phyloP scores from a whole-genome alignment of 2,329 filamentous ascomycete species.

The Exophiala oligosperma region DNA sequence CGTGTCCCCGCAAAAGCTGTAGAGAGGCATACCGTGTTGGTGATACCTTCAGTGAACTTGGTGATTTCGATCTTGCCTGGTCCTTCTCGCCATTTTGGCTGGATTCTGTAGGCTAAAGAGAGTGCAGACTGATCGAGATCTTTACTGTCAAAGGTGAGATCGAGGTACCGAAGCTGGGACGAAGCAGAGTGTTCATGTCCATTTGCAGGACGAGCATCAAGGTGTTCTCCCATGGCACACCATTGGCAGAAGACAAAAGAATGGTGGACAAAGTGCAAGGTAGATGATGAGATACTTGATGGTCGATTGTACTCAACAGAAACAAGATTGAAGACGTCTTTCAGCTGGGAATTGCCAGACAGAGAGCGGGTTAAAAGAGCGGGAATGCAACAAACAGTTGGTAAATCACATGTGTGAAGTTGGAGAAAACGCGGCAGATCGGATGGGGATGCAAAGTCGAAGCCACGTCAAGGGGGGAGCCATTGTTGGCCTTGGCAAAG shows the following conservation, averaged over 20 bases:
- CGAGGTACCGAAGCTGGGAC: slow-evolving; percentile 53
- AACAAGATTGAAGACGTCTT: too few species aligned
- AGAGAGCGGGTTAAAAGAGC: neutral
- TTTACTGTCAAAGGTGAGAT: slow-evolving; percentile 73
- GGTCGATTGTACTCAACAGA: neutral
- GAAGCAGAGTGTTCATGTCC: neutral
- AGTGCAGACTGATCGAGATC: slow-evolving; percentile 78
- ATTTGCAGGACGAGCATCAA: slow-evolving; percentile 10
- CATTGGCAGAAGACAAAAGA: slow-evolving; percentile 9
- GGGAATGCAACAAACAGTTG: neutral
- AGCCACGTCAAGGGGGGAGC: neutral
- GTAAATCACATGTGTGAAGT: neutral
- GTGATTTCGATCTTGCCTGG: slow-evolving; percentile 79
- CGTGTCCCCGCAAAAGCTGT: slow-evolving; percentile 17
- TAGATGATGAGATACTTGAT: neutral
- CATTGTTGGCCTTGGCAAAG: neutral
- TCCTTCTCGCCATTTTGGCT: slow-evolving; percentile 76
- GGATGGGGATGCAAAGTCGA: neutral
- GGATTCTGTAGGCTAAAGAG: slow-evolving; percentile 73
- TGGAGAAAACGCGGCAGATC: neutral
- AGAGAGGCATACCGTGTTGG: slow-evolving; percentile 70
- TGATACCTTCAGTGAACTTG: slow-evolving; percentile 96
- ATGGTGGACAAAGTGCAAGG: neutral
- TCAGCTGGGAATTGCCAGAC: too few species aligned
- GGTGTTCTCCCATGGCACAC: slow-evolving; percentile 13